These are phyloP conservation scores for Pichia insulana DNA, from an alignment of 805 yeast species.

Conservation along the genomic window DNA sequence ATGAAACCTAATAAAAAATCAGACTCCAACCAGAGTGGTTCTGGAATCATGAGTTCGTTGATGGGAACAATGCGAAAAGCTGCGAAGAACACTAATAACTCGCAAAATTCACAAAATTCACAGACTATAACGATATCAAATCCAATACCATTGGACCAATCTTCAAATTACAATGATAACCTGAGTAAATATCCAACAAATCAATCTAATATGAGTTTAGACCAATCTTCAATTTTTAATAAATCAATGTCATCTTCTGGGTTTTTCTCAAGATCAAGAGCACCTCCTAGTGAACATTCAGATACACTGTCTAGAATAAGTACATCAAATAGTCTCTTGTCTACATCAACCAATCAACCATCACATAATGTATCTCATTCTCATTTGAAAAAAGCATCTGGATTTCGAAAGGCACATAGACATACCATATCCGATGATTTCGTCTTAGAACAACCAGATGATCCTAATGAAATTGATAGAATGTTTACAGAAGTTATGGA, in stretches of 20 bases:
- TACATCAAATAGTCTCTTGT: slow-evolving; percentile 18
- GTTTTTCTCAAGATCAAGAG: slow-evolving; percentile 9
- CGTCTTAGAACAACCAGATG: slow-evolving; percentile 56
- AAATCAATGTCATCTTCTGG: slow-evolving; percentile 1
- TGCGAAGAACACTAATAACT: neutral
- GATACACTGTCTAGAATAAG: slow-evolving; percentile 22
- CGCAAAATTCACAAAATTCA: neutral
- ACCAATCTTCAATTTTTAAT: neutral
- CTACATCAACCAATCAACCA: slow-evolving; percentile 9
- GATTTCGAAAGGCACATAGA: slow-evolving; percentile 26
- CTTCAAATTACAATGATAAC: neutral
- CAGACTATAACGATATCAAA: neutral
- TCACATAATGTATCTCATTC: slow-evolving; percentile 22
- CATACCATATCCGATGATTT: slow-evolving; percentile 33
- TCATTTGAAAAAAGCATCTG: slow-evolving; percentile 23
- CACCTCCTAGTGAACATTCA: slow-evolving; percentile 6
- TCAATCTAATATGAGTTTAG: neutral
- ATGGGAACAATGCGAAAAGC: slow-evolving; percentile 12
- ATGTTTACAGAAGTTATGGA: slow-evolving; percentile 76
- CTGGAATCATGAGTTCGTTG: slow-evolving; percentile 8
- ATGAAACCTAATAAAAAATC: slow-evolving; percentile 10
- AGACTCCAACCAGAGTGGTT: slow-evolving; percentile 1
- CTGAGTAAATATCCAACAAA: neutral
- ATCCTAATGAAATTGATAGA: slow-evolving; percentile 57
- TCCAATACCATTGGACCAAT: neutral